Conservation (phyloP, 495 filamentous ascomycete species). For the Pseudomonodictys pantanalensis region DNA sequence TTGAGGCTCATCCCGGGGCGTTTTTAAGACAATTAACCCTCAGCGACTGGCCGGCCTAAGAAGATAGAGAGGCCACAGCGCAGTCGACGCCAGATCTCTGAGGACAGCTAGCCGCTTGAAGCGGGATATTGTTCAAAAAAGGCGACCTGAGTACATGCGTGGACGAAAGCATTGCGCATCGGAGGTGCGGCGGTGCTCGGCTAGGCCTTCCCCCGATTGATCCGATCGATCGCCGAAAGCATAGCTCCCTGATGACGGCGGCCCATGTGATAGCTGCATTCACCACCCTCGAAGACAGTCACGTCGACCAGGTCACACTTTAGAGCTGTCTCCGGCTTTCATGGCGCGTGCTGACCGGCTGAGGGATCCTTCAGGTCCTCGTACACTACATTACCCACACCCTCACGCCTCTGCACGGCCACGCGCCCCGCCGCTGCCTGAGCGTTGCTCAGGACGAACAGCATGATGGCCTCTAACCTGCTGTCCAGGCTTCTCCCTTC, state of each 20-base stretch:
- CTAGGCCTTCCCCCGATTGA: not conserved
- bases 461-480: conserved; percentile 73
- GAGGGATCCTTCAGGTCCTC: not conserved
- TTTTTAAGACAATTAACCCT: too few relatives aligned
- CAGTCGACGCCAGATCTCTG: too few relatives aligned
- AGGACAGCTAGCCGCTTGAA: too few relatives aligned
- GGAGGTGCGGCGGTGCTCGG: not conserved
- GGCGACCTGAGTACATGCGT: too few relatives aligned
- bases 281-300: not conserved
- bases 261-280: not conserved
- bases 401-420: not conserved
- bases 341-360: not conserved
- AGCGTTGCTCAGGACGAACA: not conserved
- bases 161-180: too few relatives aligned
- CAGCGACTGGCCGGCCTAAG: too few relatives aligned
- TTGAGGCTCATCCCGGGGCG: too few relatives aligned
- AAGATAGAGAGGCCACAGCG: too few relatives aligned
- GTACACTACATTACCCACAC: conserved; percentile 1
- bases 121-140: too few relatives aligned
- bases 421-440: conserved; percentile 24
- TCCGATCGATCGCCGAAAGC: not conserved
- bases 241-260: not conserved
- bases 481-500: conserved; percentile 68
- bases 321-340: not conserved
- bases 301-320: not conserved